These are phyloP conservation scores for Zymoseptoria pseudotritici DNA, from an alignment of 2,329 filamentous ascomycete genomes.

Conservation along the genomic window DNA sequence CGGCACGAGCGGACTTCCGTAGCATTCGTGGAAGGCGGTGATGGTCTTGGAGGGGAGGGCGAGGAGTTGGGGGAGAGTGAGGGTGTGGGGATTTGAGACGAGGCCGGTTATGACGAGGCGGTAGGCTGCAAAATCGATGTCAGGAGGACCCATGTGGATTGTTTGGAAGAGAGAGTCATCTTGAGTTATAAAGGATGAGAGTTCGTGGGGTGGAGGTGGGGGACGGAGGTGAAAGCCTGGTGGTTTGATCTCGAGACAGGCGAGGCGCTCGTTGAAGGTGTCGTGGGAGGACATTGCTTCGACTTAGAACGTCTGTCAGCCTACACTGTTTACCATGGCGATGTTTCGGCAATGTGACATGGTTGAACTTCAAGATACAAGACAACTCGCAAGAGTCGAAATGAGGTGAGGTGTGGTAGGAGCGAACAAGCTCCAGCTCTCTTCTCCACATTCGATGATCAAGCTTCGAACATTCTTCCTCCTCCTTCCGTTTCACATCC, in stretches of 20 bases:
- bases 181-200: no score
- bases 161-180: slow-evolving; percentile 32
- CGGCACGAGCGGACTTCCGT: slow-evolving; percentile 29
- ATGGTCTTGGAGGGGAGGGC: slow-evolving; percentile 21
- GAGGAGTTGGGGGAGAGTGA: slow-evolving; percentile 24
- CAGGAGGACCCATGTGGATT: slow-evolving; percentile 30
- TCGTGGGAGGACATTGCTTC: not conserved
- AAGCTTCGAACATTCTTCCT: not conserved
- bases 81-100: slow-evolving; percentile 23
- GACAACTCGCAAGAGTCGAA: no score
- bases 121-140: slow-evolving; percentile 25
- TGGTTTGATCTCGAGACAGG: no score
- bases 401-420: not conserved
- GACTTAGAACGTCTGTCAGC: no score
- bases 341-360: not conserved
- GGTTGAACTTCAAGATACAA: no score
- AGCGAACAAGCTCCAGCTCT: not conserved
- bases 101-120: slow-evolving; percentile 28
- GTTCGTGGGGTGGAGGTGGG: slow-evolving; percentile 2
- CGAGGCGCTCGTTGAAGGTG: not conserved
- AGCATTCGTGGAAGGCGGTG: slow-evolving; percentile 33
- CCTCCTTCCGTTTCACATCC: not conserved
- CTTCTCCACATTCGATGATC: not conserved
- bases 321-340: not conserved
- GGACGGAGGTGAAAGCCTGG: slow-evolving; percentile 5